Evolutionary conservation across 2,329 filamentous ascomycete species (phyloP), one percentile per base, ranked within the genome.

Genomic region (Capronia coronata): DNA sequence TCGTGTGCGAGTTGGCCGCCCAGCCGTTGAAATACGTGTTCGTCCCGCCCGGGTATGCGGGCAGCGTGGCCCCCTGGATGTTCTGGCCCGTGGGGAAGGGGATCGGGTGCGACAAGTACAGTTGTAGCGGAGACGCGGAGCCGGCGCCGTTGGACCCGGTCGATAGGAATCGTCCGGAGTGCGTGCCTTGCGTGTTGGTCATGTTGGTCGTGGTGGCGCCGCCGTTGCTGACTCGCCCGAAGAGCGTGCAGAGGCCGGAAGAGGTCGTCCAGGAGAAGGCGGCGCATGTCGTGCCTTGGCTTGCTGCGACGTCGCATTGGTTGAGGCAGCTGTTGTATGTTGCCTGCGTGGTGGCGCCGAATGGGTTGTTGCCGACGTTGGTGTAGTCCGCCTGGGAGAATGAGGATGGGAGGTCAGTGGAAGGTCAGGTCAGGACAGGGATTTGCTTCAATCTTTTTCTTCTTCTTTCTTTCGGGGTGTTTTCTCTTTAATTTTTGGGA

Each of bases 21-120:
- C 41, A 50, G 13, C 42, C 32, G 27, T 45, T 46, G 48, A 41
- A 50, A 34, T 44, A 50, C 21, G 48, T 50, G 48, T 50, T 50
- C 10, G 48, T 50, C 14, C 48, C 48, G 22, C 48, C 48, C 1
- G 48, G 48, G 23, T 39, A 50, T 7, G 34, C 8, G 7, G 42
- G 48, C 8, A 30, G 19, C 7, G 48, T 50, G 11, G 35, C 34
- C 10, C 30, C 30, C 8, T 34, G 23, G 11, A 45, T n/a, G 13
- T 43, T 50, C 19, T 34, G 48, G 10, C 48, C 48, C 2, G 35
- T 38, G 9, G 48, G 48, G 30, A 51, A 48, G 9, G 49, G 49
- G 18, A 51, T 48, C 5, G 49, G 49, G 7, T 38, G 22, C n/a
- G 19, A 19, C 11, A 51, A 44, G 21, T 43, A 47, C n/a, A 48